A percentile compares a stretch with the other conserved stretches of the same genome.
Conservation (phyloP, 495 filamentous ascomycete genomes). For the Glonium stellatum region DNA sequence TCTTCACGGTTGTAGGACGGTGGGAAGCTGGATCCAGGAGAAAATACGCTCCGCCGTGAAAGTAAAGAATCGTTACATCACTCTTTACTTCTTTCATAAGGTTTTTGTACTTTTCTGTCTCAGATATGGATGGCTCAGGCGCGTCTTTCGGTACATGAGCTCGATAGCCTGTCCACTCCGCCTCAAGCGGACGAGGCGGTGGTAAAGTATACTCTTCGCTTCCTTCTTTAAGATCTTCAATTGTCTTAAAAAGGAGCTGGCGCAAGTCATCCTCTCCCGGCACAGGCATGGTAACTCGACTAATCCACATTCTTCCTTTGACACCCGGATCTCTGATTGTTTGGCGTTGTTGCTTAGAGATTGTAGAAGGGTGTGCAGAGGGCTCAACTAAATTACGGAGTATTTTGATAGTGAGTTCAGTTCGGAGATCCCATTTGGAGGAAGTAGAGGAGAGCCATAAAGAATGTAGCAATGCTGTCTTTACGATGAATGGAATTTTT, state of each 20-base stretch:
- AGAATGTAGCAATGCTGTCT: slow-evolving; percentile 59
- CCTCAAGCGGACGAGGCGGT: not conserved
- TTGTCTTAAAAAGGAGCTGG: not conserved
- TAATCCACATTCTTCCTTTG: slow-evolving; percentile 2
- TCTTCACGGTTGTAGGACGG: not conserved
- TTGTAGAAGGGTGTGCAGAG: slow-evolving; percentile 36
- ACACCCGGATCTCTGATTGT: not conserved
- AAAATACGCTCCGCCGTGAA: slow-evolving; percentile 18
- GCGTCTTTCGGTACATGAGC: not conserved
- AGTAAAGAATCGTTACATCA: slow-evolving; percentile 20
- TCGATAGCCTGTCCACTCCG: not conserved
- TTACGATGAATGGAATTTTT: slow-evolving; percentile 56
- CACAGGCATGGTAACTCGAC: not conserved
- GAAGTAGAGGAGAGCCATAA: slow-evolving; percentile 58
- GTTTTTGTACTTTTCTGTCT: slow-evolving; percentile 6
- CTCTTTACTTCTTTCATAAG: slow-evolving; percentile 12
- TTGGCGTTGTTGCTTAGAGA: slow-evolving; percentile 42
- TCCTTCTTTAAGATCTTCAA: not conserved
- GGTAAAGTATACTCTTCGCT: not conserved
- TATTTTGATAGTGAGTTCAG: slow-evolving; percentile 63
- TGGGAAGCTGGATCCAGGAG: slow-evolving; percentile 5
- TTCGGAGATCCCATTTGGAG: slow-evolving; percentile 71
- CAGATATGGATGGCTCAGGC: not conserved
- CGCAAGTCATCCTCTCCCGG: not conserved
- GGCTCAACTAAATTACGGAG: slow-evolving; percentile 56